Base-by-base conservation (phyloP, 2,329 filamentous ascomycete genomes). In the Zarea fungicola region DNA sequence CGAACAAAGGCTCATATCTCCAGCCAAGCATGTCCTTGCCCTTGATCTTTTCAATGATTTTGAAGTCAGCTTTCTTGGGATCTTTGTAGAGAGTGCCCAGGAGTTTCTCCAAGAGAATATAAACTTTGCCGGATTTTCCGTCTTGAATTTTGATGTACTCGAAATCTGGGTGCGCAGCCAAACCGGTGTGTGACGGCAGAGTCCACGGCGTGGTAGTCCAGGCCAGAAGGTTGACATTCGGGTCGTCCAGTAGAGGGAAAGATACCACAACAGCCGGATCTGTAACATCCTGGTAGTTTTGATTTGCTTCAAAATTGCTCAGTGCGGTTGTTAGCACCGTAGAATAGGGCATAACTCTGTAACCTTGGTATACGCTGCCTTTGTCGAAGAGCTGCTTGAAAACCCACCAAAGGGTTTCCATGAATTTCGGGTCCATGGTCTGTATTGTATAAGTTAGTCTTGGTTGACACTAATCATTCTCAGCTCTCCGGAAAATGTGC, bases 341-440 rank as follows among this genome's bases (percentile, higher is more conserved):
- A 25, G 89, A 96, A 68, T 93, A 97, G 11, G 92, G 92, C 88
- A 97, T 93, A 54, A 97, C 89, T 62, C 85, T 83, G 68, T 93
- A 87, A 36, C 89, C 91, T 58, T 89, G 87, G 66, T 96, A 97
- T 48, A 96, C 89, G 54, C 86, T 76, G 49, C 83, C 87, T 70
- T 96, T 95, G 59, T 95, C 87, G 65, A 89, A 95, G 21, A 96
- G 77, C 64, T 92, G 83, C 73, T 93, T 95, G 75, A 96, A 96
- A 16, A 93, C 87, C 91, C 92, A 96, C 92, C 92, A 97, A 56
- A 88, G 83, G 0, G 87, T 86, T 72, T 96, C 92, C 92, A 96
- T 97, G 71, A 95, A 97, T 18, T 75, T 84, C n/a, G 85, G 78
- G 65, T 97, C 86, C 89, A 96, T 96, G 29, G 89, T 96, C 85